phyloP scores from a whole-genome alignment of 176 grass and related monocot species.

The Aegilops bicornis region DNA sequence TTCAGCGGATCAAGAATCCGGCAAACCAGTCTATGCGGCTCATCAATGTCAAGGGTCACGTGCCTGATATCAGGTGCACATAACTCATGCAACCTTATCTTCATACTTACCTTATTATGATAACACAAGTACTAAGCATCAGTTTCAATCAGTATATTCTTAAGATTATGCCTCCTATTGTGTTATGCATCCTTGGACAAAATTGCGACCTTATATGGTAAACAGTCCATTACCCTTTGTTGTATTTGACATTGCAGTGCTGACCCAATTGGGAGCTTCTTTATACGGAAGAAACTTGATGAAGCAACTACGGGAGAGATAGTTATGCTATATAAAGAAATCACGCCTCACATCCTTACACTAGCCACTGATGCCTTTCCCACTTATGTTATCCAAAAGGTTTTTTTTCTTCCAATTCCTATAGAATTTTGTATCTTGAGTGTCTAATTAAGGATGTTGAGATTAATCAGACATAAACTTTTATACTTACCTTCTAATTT shows the following conservation, averaged over 20 bases:
- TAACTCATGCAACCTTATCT: background rate
- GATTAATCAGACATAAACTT: background rate
- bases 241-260: conserved; percentile 16
- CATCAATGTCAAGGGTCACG: conserved; percentile 33
- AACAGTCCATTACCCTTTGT: background rate
- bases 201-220: background rate
- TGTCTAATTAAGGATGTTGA: background rate
- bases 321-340: conserved; percentile 45
- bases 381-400: conserved; percentile 59
- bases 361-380: conserved; percentile 45
- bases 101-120: background rate
- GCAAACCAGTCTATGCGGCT: background rate
- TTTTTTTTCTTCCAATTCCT: background rate
- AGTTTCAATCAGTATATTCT: background rate
- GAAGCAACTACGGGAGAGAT: conserved; percentile 35
- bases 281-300: conserved; percentile 40
- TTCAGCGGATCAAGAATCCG: conserved; percentile 5
- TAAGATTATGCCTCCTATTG: background rate
- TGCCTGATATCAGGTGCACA: conserved; percentile 41
- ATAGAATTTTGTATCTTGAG: background rate
- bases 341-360: background rate
- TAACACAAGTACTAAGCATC: background rate
- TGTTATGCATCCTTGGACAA: background rate
- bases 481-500: background rate
- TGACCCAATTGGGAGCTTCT: conserved; percentile 29